phyloP scores from a whole-genome alignment of 2,329 filamentous ascomycete genomes.

The Aureobasidium sp. region DNA sequence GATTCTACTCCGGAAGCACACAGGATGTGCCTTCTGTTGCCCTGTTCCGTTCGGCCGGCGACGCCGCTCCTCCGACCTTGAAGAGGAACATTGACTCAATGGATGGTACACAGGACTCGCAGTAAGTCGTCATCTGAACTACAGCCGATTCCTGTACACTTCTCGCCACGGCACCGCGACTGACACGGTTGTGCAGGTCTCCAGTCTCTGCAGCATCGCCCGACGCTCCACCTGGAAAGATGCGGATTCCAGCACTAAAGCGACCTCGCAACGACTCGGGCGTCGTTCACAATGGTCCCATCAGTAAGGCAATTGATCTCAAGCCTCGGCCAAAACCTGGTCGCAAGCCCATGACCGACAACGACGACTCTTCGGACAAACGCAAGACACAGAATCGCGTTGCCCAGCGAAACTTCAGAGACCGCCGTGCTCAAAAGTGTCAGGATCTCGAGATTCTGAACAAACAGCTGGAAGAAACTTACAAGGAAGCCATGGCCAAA shows the following conservation, averaged over 20 bases:
- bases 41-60: background rate
- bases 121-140: background rate
- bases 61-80: background rate
- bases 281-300: constrained; percentile 8
- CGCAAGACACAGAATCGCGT: constrained; percentile 91
- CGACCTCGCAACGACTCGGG: background rate
- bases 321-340: constrained; percentile 57
- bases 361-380: constrained; percentile 76
- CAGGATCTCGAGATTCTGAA: constrained; percentile 50
- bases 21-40: background rate
- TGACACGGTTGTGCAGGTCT: background rate
- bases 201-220: constrained; percentile 4
- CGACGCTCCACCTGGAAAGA: constrained; percentile 3
- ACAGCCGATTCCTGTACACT: background rate
- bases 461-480: constrained; percentile 39
- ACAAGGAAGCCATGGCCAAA: constrained; percentile 32
- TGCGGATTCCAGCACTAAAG: constrained; percentile 11
- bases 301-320: constrained; percentile 24
- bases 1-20: background rate
- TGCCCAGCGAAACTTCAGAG: constrained; percentile 83
- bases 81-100: constrained; percentile 1
- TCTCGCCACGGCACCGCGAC: background rate
- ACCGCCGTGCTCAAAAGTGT: constrained; percentile 77
- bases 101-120: background rate
- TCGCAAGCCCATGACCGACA: constrained; percentile 69